Evolutionary conservation across 1,284 basidiomycete genomes (phyloP).

Genomic region (Trametes versicolor): DNA sequence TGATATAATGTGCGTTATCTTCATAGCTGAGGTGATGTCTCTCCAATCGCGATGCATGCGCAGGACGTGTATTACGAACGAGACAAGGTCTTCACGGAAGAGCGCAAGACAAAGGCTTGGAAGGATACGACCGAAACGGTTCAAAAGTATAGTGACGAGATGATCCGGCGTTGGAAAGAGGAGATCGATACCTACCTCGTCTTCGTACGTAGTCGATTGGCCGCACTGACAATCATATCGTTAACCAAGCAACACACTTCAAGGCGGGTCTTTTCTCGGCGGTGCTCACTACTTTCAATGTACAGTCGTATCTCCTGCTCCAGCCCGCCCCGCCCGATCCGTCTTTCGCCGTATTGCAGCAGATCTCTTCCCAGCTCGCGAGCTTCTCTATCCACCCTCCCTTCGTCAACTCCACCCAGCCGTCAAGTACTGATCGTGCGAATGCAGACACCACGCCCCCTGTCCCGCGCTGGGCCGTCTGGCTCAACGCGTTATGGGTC

Average conservation of each 20-base stretch:
- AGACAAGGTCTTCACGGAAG: neutral
- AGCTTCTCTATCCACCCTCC: conserved; percentile 16
- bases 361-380: no score
- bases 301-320: no score
- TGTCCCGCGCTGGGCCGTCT: conserved; percentile 6
- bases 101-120: conserved; percentile 16
- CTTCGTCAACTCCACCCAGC: conserved; percentile 23
- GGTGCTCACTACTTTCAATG: no score
- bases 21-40: no score
- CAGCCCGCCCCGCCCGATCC: no score
- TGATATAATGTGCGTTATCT: no score
- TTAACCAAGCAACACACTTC: neutral
- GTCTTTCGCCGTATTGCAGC: no score
- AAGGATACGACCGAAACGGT: conserved; percentile 2
- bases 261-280: conserved; percentile 29
- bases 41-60: no score
- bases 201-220: conserved; percentile 26
- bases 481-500: conserved; percentile 33
- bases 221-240: neutral
- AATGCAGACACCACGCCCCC: neutral
- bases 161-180: conserved; percentile 14
- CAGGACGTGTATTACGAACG: neutral
- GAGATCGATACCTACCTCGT: no score
- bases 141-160: conserved; percentile 15
- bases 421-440: neutral